phyloP scores from a whole-genome alignment of 2,329 filamentous ascomycete genomes.

The Alternaria incomplexa region DNA sequence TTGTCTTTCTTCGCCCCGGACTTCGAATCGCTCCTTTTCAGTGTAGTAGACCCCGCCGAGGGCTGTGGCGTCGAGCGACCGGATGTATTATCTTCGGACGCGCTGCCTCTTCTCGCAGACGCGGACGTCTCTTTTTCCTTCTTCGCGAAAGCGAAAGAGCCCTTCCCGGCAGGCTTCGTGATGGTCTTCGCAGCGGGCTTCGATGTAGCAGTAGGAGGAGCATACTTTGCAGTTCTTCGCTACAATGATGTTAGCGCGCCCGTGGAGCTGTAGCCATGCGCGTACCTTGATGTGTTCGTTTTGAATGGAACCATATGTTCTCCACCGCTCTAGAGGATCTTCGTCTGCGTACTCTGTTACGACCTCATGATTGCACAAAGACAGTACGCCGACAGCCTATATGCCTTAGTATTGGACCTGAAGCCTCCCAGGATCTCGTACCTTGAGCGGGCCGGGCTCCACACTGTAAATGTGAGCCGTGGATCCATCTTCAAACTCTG shows the following conservation, averaged over 20 bases:
- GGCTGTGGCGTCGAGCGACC: slow-evolving; percentile 43
- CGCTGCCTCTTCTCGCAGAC: slow-evolving; percentile 27
- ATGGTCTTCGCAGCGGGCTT: slow-evolving; percentile 17
- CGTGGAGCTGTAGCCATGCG: background rate
- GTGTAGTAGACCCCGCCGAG: slow-evolving; percentile 20
- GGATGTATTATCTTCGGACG: slow-evolving; percentile 44
- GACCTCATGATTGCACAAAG: slow-evolving; percentile 71
- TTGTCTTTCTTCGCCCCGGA: slow-evolving; percentile 63
- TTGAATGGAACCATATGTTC: slow-evolving; percentile 74
- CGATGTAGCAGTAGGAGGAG: slow-evolving; percentile 41
- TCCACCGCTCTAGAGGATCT: slow-evolving; percentile 64
- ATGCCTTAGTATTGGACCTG: slow-evolving; percentile 42
- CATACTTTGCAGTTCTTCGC: slow-evolving; percentile 52
- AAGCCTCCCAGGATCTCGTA: slow-evolving; percentile 35
- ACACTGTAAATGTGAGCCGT: slow-evolving; percentile 90
- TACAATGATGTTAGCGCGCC: slow-evolving; percentile 33
- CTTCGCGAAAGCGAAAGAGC: slow-evolving; percentile 16
- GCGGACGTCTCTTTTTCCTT: slow-evolving; percentile 31
- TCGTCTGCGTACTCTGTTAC: slow-evolving; percentile 62
- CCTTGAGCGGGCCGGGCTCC: slow-evolving; percentile 71
- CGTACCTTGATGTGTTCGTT: slow-evolving; percentile 70
- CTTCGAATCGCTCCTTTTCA: slow-evolving; percentile 49
- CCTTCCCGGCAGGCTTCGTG: slow-evolving; percentile 23
- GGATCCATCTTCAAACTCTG: slow-evolving; percentile 72
- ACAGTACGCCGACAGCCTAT: slow-evolving; percentile 71